Base-by-base conservation (phyloP, 2,329 filamentous ascomycete genomes). In the Hypoxylon sp. region DNA sequence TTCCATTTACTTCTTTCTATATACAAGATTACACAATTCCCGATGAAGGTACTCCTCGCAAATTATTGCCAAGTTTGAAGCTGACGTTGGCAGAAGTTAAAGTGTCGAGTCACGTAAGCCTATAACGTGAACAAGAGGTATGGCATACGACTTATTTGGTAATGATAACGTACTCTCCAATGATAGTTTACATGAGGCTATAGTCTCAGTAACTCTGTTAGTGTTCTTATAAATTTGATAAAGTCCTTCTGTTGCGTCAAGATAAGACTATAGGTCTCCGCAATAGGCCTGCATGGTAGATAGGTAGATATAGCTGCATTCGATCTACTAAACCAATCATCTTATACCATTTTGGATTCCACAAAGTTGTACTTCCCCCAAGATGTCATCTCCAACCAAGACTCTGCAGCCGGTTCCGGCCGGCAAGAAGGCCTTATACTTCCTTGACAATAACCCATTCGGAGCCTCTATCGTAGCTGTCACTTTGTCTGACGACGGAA, bases 391-490 rank as follows among this genome's bases (percentile, higher is more conserved):
- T 28, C 25, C 45, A 49, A 49, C 21, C 10, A 17, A 28, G 25
- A 25, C 45, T 14, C 11, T 36, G 28, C 28, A 48, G 28, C 41
- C 17, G 41, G 45, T 57, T n/a, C 53, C 53, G 19, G 53, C 41
- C 13, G 7, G 17, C 6, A 36, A 25, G 10, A 57, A 50, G 36
- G 59, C 53, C 4, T 25, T 67, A 21, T 67, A 63, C 43, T 63
- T 67, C 28, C 60, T 65, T 19, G 63, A 65, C 19, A 65, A 65
- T 28, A 55, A 51, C 19, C 63, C 63, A 2, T 30, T 32, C 36
- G 63, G 63, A 19, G 32, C 63, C 14, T 50, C 45, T 28, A 65
- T 65, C 34, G 51, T 62, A 11, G 53, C 63, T 2, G 13, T 65
- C 6, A 49, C 25, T 17, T 21, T 65, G 21, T 23, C 25, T 7